Percentiles rank a stretch among this genome's conserved stretches.
These are phyloP conservation scores for Leccinellum luteum DNA, from an alignment of 768 basidiomycete genomes.

Conservation along the genomic window DNA sequence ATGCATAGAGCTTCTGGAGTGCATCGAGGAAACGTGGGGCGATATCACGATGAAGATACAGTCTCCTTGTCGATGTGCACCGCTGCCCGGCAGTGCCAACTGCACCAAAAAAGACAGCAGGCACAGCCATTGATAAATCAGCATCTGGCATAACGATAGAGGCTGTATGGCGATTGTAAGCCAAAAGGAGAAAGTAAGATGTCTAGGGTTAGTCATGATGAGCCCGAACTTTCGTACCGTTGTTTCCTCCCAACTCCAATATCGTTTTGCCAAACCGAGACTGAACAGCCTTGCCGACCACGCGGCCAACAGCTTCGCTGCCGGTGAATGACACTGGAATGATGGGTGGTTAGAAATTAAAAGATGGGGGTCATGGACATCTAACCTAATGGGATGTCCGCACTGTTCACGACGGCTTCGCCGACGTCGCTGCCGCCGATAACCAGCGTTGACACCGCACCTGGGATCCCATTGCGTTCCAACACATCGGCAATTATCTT, in stretches of 20 bases:
- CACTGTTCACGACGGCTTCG: constrained; percentile 70
- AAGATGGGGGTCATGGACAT: not conserved
- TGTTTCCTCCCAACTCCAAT: constrained; percentile 93
- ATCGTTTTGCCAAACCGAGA: constrained; percentile 87
- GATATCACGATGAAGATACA: constrained; percentile 83
- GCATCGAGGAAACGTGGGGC: constrained; percentile 72
- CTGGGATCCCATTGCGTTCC: constrained; percentile 78
- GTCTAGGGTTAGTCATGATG: constrained; percentile 19
- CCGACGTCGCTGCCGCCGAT: constrained; percentile 83
- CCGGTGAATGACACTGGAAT: constrained; percentile 89
- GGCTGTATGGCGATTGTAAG: constrained; percentile 45
- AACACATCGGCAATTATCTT: constrained; percentile 79
- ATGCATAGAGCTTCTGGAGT: constrained; percentile 70
- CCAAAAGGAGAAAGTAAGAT: constrained; percentile 15
- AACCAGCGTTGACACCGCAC: constrained; percentile 79
- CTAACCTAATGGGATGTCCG: constrained; percentile 75
- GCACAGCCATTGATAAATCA: constrained; percentile 84
- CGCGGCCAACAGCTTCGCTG: constrained; percentile 81
- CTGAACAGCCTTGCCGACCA: constrained; percentile 86
- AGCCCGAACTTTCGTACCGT: constrained; percentile 51
- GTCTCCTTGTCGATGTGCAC: constrained; percentile 89
- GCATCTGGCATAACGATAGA: constrained; percentile 93
- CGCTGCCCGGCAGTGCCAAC: constrained; percentile 76
- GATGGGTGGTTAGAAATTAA: constrained; percentile 1
- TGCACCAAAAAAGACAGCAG: constrained; percentile 90